Conservation (phyloP, 176 grass and related monocot genomes). For the Calamus simplicifolius region DNA sequence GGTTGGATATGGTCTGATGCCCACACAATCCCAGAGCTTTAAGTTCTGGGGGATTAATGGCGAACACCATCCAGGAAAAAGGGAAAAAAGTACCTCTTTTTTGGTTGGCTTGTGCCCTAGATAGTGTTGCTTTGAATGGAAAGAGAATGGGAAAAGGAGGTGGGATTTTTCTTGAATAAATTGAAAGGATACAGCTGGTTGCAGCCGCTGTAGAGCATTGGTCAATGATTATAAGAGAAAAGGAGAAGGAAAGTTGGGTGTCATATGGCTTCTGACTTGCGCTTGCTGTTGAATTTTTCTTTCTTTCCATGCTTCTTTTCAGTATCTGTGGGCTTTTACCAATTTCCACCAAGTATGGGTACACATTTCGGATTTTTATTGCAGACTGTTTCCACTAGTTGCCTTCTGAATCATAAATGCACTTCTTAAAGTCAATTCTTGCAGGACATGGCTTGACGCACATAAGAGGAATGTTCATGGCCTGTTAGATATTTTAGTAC, state of each 20-base stretch:
- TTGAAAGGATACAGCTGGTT: too few relatives aligned
- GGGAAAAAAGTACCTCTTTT: too few relatives aligned
- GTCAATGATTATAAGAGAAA: too few relatives aligned
- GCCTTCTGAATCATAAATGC: slow-evolving; percentile 14
- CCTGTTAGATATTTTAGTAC: not conserved
- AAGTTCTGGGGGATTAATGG: too few relatives aligned
- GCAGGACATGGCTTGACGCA: not conserved
- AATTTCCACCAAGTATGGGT: not conserved
- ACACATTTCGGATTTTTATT: not conserved
- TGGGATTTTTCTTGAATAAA: too few relatives aligned
- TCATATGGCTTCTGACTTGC: not conserved
- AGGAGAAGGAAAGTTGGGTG: not conserved
- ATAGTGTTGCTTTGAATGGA: too few relatives aligned
- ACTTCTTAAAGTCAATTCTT: not conserved
- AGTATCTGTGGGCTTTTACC: not conserved
- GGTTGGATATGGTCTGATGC: too few relatives aligned
- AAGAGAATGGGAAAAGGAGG: too few relatives aligned
- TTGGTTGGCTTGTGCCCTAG: too few relatives aligned
- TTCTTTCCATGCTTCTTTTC: not conserved
- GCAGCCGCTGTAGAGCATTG: too few relatives aligned
- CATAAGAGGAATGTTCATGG: not conserved
- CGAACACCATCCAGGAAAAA: too few relatives aligned
- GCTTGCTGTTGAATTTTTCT: not conserved
- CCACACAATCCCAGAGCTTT: too few relatives aligned
- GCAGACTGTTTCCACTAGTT: not conserved